Conservation (phyloP, 345 rosid species). For the Raphanus raphanistrum region DNA sequence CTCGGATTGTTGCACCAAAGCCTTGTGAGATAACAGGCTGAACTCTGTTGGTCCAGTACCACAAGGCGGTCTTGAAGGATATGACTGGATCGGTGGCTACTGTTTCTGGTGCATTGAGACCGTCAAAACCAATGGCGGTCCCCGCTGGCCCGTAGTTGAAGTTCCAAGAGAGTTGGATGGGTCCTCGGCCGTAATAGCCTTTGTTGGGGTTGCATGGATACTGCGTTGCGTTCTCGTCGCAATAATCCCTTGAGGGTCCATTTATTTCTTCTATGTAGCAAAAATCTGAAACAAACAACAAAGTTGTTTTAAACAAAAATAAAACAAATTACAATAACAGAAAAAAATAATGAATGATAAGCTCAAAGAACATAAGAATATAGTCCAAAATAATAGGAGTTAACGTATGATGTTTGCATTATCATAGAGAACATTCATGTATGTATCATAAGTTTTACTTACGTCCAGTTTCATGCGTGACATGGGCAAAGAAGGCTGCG, state of each 20-base stretch:
- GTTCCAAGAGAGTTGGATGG: constrained; percentile 68
- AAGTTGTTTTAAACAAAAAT: not conserved
- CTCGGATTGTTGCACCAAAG: constrained; percentile 66
- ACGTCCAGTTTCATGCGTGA: constrained; percentile 85
- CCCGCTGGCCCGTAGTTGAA: constrained; percentile 70
- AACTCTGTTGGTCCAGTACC: constrained; percentile 69
- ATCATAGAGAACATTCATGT: not conserved
- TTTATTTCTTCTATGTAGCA: constrained; percentile 61
- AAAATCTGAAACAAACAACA: constrained; percentile 41
- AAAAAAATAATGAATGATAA: not conserved
- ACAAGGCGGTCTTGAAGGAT: constrained; percentile 63
- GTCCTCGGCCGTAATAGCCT: constrained; percentile 66
- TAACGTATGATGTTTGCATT: too few species aligned
- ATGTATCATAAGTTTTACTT: constrained; percentile 30
- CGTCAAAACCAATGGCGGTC: constrained; percentile 48
- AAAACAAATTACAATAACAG: too few species aligned
- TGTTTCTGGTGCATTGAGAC: constrained; percentile 56
- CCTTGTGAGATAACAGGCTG: constrained; percentile 57
- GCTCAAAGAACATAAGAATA: not conserved
- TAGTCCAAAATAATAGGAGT: not conserved
- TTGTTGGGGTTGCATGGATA: constrained; percentile 58
- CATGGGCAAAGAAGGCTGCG: constrained; percentile 81
- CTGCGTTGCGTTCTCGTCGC: constrained; percentile 43
- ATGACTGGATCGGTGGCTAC: constrained; percentile 56
- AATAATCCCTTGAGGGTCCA: constrained; percentile 48